Percentiles rank a stretch among this genome's conserved stretches.
These are phyloP conservation scores for Pascua guehoae DNA, from an alignment of 1,284 basidiomycete species.

Conservation along the genomic window DNA sequence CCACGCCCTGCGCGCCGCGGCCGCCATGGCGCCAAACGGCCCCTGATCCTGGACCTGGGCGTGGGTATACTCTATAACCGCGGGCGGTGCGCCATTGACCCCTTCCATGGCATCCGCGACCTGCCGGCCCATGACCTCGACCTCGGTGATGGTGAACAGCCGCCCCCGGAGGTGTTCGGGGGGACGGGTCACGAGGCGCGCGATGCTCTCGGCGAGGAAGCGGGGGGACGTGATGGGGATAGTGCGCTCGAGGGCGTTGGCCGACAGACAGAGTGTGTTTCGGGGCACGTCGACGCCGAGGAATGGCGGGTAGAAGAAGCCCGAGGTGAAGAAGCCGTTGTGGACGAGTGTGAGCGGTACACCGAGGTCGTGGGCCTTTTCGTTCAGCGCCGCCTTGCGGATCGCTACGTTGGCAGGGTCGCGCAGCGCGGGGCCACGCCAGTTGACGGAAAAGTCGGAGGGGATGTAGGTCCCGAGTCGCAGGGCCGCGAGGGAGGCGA, in stretches of 20 bases:
- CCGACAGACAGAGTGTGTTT: conserved; percentile 7
- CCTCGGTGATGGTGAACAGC: conserved; percentile 33
- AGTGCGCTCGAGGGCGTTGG: neutral
- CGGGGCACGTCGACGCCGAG: conserved; percentile 1
- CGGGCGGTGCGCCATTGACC: neutral
- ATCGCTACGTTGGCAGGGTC: neutral
- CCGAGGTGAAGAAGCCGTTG: conserved; percentile 6
- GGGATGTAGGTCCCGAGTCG: conserved; percentile 4
- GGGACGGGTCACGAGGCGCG: neutral
- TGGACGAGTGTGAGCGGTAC: conserved; percentile 1
- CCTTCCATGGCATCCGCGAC: neutral
- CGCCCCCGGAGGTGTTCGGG: neutral
- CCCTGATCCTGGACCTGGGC: neutral
- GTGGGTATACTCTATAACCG: conserved; percentile 1
- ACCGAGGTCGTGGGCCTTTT: neutral
- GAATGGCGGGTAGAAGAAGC: neutral
- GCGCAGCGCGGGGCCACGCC: neutral
- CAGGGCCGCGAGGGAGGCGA: conserved; percentile 1
- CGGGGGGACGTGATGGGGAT: conserved; percentile 1
- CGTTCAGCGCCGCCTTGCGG: neutral
- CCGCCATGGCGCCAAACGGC: too few species aligned
- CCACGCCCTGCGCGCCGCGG: too few species aligned
- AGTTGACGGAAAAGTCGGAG: conserved; percentile 11
- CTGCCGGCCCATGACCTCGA: conserved; percentile 4
- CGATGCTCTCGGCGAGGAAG: conserved; percentile 3